Base-by-base conservation (phyloP, 2,329 filamentous ascomycete species). In the Pseudonectria buxi region DNA sequence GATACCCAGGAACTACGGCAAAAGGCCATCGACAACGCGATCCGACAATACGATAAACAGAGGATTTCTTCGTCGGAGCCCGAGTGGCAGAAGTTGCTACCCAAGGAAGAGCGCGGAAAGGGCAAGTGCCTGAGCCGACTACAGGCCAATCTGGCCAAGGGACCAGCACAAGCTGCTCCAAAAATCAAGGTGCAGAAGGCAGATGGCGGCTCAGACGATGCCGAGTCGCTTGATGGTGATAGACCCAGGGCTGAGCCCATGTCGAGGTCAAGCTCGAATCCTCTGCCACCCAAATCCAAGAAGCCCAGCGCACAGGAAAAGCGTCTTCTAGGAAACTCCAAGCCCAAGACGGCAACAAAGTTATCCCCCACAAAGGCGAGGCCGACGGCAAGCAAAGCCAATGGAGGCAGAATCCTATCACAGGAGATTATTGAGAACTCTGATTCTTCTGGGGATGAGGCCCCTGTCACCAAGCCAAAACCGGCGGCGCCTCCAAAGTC, bases 111-210 rank as follows among this genome's bases (percentile, higher is more conserved):
- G 36, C 66, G 78, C 33, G 74, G 74, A 34, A 63, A 62, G 42
- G 77, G 77, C 34, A 78, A 72, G 33, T 72, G 71, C 33, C 58
- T 82, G 24, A 81, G 78, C 58, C 76, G 72, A 47, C 59, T 82
- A 7, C 77, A 81, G 45, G 72, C 69, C 10, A 68, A 69, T 9
- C 65, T 82, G 29, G 75, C 72, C 32, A 74, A 71, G 51, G 69
- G 68, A 3, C 62, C 66, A n/a, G 55, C 64, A 12, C 59, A 57
- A 24, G 54, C 66, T n/a, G 56, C 65, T 4, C 65, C 73, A 2
- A 76, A 72, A 51, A 64, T 67, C 45, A 68, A 68, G 43, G 58
- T 64, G 6, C 67, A 73, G 37, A 74, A 71, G 47, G 57, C 61
- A 7, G 74, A 78, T 14, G 71, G 71, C 11, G 61, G 52, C 29